phyloP scores from a whole-genome alignment of 192 early-diverging fungal genomes.

The Paraglomus occultum region DNA sequence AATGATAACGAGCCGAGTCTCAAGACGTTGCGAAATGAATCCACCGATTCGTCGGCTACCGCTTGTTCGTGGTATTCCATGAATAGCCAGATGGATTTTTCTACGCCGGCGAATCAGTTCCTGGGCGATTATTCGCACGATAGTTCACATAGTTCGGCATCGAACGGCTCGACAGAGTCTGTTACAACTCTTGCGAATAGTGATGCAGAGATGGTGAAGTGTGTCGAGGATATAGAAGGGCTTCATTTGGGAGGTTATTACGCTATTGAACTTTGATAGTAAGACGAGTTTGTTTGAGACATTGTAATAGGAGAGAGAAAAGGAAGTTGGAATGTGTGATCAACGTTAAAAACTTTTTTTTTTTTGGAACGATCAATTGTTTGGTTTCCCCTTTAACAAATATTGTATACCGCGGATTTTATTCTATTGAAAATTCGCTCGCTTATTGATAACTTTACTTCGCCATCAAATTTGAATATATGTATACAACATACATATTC shows the following conservation, averaged over 20 bases:
- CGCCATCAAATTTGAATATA: no score
- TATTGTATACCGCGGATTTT: no score
- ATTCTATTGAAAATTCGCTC: no score
- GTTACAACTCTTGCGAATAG: slow-evolving; percentile 18
- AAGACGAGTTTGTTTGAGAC: no score
- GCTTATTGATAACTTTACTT: no score
- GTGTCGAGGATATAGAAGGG: not conserved
- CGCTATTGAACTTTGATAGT: not conserved
- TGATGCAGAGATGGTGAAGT: slow-evolving; percentile 13
- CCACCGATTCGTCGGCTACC: slow-evolving; percentile 13
- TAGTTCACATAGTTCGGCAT: slow-evolving; percentile 8
- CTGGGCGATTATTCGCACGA: slow-evolving; percentile 19
- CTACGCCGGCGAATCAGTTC: slow-evolving; percentile 2
- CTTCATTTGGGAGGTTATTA: not conserved
- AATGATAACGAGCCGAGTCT: not conserved
- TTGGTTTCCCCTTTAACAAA: no score
- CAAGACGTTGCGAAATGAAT: not conserved
- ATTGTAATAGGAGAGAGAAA: no score
- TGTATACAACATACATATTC: no score
- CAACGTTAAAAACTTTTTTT: no score
- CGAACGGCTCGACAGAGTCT: slow-evolving; percentile 3
- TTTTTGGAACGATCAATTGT: no score
- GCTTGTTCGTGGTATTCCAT: slow-evolving; percentile 24
- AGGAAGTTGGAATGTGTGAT: no score
- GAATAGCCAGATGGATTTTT: slow-evolving; percentile 12